These are phyloP conservation scores for Clausena lansium DNA, from an alignment of 345 rosid species.

Conservation along the genomic window DNA sequence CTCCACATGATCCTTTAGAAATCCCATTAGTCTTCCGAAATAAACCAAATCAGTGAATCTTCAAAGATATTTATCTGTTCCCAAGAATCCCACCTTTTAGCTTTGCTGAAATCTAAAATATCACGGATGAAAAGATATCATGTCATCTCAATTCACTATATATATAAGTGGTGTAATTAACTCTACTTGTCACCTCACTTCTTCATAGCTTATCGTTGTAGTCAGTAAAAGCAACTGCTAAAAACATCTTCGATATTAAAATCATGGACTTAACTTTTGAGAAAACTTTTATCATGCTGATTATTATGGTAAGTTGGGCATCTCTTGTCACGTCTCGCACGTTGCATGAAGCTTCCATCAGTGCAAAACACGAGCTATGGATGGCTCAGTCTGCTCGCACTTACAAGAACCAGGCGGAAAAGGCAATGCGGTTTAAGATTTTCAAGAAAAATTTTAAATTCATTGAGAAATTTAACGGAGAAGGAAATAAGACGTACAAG, in stretches of 20 bases:
- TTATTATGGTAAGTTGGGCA: slow-evolving; percentile 22
- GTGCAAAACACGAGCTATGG: slow-evolving; percentile 43
- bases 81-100: neutral
- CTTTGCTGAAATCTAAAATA: neutral
- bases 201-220: neutral
- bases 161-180: no score
- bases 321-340: slow-evolving; percentile 12
- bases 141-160: neutral
- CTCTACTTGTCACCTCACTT: neutral
- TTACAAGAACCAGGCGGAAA: slow-evolving; percentile 32
- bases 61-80: no score
- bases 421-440: slow-evolving; percentile 28
- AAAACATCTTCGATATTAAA: neutral
- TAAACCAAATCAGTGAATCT: no score
- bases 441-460: slow-evolving; percentile 46
- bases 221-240: no score
- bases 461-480: slow-evolving; percentile 36
- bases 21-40: no score
- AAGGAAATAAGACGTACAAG: slow-evolving; percentile 19
- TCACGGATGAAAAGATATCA: neutral
- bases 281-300: slow-evolving; percentile 14
- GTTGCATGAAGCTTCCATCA: slow-evolving; percentile 30
- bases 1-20: no score
- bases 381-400: slow-evolving; percentile 29
- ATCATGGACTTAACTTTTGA: neutral